Percentiles rank a stretch among this genome's conserved stretches.
These are phyloP conservation scores for Cyamopsis tetragonoloba DNA, from an alignment of 306 rosid genomes.

Conservation along the genomic window DNA sequence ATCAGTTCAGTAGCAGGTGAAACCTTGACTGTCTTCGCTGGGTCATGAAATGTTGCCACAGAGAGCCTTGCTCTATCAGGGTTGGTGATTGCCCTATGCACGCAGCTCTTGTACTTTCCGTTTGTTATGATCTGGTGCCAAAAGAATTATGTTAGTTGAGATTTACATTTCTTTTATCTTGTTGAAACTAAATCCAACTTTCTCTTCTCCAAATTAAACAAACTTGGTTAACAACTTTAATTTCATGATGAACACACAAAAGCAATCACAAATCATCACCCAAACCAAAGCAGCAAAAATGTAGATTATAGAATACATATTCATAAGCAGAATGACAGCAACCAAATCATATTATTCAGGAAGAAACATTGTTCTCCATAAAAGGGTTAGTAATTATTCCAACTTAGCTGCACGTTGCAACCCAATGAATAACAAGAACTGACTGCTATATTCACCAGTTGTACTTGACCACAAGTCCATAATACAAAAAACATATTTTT, in stretches of 20 bases:
- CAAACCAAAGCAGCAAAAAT: not conserved
- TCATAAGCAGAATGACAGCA: not conserved
- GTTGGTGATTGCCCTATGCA: conserved; percentile 73
- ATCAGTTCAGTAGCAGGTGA: conserved; percentile 65
- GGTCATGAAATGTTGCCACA: conserved; percentile 89
- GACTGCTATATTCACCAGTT: not conserved
- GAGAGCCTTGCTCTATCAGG: conserved; percentile 64
- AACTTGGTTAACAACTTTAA: not conserved
- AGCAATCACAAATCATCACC: conserved; percentile 4
- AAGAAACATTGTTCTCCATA: not conserved
- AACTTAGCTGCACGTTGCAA: not conserved
- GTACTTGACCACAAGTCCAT: not conserved
- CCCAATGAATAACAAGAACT: not conserved
- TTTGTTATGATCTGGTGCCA: conserved; percentile 69
- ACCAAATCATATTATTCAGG: not conserved
- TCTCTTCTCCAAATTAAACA: not conserved
- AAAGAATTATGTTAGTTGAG: conserved; percentile 5
- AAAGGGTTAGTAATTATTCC: not conserved
- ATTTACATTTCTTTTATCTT: not conserved
- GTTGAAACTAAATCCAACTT: not conserved
- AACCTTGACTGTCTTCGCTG: conserved; percentile 60
- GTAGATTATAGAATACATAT: conserved; percentile 16
- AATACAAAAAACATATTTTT: not conserved
- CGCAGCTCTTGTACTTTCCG: conserved; percentile 75
- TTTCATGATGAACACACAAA: not conserved